Percentiles rank a stretch among this genome's conserved stretches.
Evolutionary conservation across 2,329 filamentous ascomycete species (phyloP).

Genomic region (Colletotrichum tanaceti): DNA sequence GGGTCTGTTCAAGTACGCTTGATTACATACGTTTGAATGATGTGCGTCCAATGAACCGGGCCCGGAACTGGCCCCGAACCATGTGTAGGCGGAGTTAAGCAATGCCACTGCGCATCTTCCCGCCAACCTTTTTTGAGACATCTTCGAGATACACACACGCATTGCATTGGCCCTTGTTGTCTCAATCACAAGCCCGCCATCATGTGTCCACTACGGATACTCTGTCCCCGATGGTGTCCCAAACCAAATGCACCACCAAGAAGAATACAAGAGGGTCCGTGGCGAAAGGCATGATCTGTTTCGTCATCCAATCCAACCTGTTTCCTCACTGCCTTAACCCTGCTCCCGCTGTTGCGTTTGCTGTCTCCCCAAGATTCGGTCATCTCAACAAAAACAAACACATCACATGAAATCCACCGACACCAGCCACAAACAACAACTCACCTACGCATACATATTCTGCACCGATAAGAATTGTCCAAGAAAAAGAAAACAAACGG

Average conservation of each 20-base stretch:
- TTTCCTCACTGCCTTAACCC: constrained; percentile 9
- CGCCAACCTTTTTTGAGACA: background rate
- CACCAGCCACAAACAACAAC: background rate
- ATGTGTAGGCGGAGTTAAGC: background rate
- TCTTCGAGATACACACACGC: constrained; percentile 2
- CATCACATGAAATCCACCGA: constrained; percentile 1
- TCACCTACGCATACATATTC: background rate
- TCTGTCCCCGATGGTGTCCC: background rate
- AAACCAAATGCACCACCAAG: background rate
- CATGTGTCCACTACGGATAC: no score
- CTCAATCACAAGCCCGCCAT: background rate
- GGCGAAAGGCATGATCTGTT: background rate
- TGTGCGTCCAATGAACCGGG: background rate
- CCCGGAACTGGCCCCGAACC: constrained; percentile 5
- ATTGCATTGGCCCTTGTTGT: background rate
- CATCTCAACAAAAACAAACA: constrained; percentile 16
- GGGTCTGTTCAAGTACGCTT: background rate
- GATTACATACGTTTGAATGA: background rate
- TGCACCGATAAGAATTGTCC: background rate
- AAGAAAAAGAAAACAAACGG: background rate
- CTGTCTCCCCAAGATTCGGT: constrained; percentile 1
- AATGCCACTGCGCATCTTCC: background rate
- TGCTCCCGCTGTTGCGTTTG: background rate
- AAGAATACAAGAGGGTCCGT: background rate
- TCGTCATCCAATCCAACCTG: constrained; percentile 14